Percentiles rank a stretch among this genome's conserved stretches.
Evolutionary conservation across 2,329 filamentous ascomycete species (phyloP).

Genomic region (Colletotrichum tabaci): DNA sequence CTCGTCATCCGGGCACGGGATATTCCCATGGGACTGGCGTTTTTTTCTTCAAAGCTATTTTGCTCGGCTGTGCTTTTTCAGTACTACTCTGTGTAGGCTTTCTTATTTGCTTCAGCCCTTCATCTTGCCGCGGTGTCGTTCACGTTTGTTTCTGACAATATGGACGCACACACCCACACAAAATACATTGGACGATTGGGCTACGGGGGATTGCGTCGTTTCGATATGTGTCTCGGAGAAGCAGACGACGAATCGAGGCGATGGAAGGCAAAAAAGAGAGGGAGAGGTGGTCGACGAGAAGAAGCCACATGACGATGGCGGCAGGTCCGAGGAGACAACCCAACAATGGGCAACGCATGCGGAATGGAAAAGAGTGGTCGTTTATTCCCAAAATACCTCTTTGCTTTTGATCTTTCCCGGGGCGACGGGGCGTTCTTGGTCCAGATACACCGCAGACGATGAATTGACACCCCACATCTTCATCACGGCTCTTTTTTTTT

Average conservation of each 20-base stretch:
- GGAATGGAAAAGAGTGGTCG: neutral
- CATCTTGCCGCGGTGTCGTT: neutral
- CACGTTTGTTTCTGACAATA: neutral
- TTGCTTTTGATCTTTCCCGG: neutral
- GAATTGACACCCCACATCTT: conserved; percentile 15
- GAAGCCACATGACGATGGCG: conserved; percentile 16
- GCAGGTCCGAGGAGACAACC: conserved; percentile 26
- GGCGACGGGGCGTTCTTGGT: conserved; percentile 16
- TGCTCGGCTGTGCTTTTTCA: conserved; percentile 3
- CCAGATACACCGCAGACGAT: conserved; percentile 10
- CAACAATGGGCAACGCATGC: neutral
- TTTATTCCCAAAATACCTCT: conserved; percentile 7
- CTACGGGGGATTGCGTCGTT: neutral
- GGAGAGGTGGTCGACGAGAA: neutral
- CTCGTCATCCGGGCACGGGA: neutral
- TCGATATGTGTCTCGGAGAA: neutral
- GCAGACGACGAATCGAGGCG: neutral
- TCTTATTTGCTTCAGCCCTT: conserved; percentile 7
- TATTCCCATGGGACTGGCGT: conserved; percentile 32
- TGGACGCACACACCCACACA: neutral
- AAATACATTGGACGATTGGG: neutral
- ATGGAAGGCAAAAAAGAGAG: neutral
- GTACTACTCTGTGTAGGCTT: neutral
- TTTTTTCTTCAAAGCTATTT: conserved; percentile 2
- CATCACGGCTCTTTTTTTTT: neutral